Evolutionary conservation across 805 yeast genomes (phyloP).

Genomic region (Ogataea minuta): DNA sequence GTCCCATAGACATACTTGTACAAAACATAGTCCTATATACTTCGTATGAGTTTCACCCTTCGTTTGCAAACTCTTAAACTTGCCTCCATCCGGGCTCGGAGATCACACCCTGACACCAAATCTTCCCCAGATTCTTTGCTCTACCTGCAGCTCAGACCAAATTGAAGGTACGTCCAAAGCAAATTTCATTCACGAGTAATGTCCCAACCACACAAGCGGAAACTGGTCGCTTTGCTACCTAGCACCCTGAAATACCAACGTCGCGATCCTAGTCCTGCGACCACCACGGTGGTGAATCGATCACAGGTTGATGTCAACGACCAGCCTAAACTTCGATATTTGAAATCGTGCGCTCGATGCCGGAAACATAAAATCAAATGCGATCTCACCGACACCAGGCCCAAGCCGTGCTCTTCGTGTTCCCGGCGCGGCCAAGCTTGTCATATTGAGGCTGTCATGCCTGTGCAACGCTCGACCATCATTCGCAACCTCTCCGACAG

Average conservation of each 20-base stretch:
- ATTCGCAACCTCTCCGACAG: conserved; percentile 35
- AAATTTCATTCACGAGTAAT: background rate
- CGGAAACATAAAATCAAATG: conserved; percentile 67
- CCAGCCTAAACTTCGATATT: conserved; percentile 39
- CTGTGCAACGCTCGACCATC: conserved; percentile 47
- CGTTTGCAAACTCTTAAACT: background rate
- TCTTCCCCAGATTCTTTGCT: conserved; percentile 11
- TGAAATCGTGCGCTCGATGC: conserved; percentile 63
- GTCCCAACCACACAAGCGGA: conserved; percentile 22
- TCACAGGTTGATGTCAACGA: conserved; percentile 21
- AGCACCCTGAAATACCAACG: conserved; percentile 20
- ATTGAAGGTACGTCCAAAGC: conserved; percentile 7
- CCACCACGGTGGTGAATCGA: conserved; percentile 23
- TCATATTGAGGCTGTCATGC: conserved; percentile 52
- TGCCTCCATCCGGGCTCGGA: conserved; percentile 13
- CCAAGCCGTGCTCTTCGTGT: conserved; percentile 59
- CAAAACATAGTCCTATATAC: too few relatives aligned
- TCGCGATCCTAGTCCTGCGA: conserved; percentile 13
- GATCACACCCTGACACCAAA: conserved; percentile 11
- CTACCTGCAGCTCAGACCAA: conserved; percentile 3
- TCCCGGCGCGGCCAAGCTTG: conserved; percentile 50
- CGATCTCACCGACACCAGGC: conserved; percentile 51
- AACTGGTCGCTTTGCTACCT: conserved; percentile 29
- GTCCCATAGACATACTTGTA: too few relatives aligned
- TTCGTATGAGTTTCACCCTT: background rate